These are phyloP conservation scores for Telopea speciosissima DNA, from an alignment of 177 flowering plant genomes.

Conservation along the genomic window DNA sequence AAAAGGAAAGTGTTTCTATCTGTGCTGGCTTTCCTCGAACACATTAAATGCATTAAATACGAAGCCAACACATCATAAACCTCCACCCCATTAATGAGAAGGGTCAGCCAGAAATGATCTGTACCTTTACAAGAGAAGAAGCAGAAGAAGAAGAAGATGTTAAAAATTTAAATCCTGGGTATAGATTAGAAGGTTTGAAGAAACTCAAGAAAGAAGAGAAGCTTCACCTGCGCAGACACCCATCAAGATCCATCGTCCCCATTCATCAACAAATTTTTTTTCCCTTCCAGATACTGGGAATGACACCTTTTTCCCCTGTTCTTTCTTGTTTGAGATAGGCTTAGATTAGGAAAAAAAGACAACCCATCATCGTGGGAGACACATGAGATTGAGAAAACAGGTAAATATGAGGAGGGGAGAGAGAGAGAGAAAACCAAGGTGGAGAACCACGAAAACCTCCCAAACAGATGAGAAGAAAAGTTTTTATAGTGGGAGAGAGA, in stretches of 20 bases:
- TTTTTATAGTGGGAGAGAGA: too few relatives aligned
- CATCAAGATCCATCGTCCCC: background rate
- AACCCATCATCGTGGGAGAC: background rate
- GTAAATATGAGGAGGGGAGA: background rate
- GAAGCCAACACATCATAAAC: background rate
- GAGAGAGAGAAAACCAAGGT: background rate
- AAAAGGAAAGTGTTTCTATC: too few relatives aligned
- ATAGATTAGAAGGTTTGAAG: background rate
- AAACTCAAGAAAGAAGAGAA: background rate
- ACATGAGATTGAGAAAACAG: background rate
- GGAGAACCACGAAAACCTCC: too few relatives aligned
- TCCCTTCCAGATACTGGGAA: background rate
- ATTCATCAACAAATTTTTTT: too few relatives aligned
- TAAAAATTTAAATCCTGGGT: background rate
- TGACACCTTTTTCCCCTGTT: background rate
- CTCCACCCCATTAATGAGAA: background rate
- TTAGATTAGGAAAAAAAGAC: background rate
- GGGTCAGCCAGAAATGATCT: background rate
- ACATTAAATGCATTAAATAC: too few relatives aligned
- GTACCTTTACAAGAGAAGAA: background rate
- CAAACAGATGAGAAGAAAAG: too few relatives aligned
- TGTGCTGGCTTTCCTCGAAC: too few relatives aligned
- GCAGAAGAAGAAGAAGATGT: too few relatives aligned
- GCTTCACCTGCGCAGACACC: background rate
- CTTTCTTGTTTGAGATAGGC: background rate